These are phyloP conservation scores for Candida manassasensis DNA, from an alignment of 805 yeast genomes.

Conservation along the genomic window DNA sequence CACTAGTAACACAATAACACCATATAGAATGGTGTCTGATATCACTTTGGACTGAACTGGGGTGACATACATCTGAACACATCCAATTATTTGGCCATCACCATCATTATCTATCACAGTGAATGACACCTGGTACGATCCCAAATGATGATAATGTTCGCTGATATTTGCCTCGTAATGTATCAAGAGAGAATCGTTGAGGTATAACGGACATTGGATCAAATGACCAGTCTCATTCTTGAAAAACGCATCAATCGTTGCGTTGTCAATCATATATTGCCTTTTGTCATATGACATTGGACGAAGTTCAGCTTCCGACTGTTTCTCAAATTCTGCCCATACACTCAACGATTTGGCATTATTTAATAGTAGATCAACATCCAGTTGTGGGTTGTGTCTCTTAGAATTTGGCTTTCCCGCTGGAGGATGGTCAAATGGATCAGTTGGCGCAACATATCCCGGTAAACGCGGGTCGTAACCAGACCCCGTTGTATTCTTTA, in stretches of 20 bases:
- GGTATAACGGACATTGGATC: conserved; percentile 33
- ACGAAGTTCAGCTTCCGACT: background rate
- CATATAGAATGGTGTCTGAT: conserved; percentile 30
- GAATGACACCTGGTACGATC: conserved; percentile 42
- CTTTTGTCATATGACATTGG: background rate
- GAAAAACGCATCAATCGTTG: background rate
- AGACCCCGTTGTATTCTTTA: conserved; percentile 28
- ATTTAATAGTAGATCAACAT: too few relatives aligned
- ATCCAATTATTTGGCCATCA: conserved; percentile 38
- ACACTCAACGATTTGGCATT: too few relatives aligned
- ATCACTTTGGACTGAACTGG: conserved; percentile 36
- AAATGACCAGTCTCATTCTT: conserved; percentile 22
- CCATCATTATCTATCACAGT: conserved; percentile 38
- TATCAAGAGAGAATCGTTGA: conserved; percentile 31
- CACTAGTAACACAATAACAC: conserved; percentile 35
- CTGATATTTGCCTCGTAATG: conserved; percentile 37
- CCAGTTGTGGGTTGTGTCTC: too few relatives aligned
- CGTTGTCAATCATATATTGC: background rate
- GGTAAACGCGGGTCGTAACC: conserved; percentile 24
- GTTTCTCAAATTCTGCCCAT: too few relatives aligned
- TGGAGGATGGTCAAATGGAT: background rate
- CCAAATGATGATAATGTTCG: conserved; percentile 37
- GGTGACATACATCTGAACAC: conserved; percentile 45
- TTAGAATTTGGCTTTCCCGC: background rate
- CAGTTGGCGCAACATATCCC: conserved; percentile 1